A percentile compares a stretch with the other conserved stretches of the same genome.
Evolutionary conservation across 495 filamentous ascomycete genomes (phyloP).

Genomic region (Trichoderma asperelloides): DNA sequence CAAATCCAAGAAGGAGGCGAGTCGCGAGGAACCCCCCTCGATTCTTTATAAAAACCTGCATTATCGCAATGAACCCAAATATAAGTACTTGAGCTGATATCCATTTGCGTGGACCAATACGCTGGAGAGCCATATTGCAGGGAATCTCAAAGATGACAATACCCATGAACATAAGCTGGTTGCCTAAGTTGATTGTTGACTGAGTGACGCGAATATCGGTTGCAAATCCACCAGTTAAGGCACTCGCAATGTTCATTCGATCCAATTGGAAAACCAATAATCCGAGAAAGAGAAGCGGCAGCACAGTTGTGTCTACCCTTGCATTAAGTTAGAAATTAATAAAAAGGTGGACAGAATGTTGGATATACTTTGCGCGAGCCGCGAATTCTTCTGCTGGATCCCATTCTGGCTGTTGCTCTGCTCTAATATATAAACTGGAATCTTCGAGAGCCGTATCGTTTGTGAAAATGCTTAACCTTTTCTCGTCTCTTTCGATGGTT

Average conservation of each 20-base stretch:
- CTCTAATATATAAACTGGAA: not conserved
- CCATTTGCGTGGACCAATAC: conserved; percentile 42
- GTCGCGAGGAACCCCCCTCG: conserved; percentile 26
- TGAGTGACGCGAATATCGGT: conserved; percentile 37
- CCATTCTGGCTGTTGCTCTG: not conserved
- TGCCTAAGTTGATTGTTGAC: conserved; percentile 43
- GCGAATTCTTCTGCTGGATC: not conserved
- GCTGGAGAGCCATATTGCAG: conserved; percentile 41
- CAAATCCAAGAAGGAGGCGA: conserved; percentile 30
- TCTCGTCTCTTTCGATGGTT: not conserved
- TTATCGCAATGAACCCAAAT: conserved; percentile 40
- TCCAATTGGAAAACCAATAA: conserved; percentile 30
- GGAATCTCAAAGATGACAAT: conserved; percentile 46
- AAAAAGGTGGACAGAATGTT: not conserved
- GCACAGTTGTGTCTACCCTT: conserved; percentile 15
- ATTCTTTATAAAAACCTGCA: conserved; percentile 41
- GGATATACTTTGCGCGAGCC: conserved; percentile 11
- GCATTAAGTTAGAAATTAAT: not conserved
- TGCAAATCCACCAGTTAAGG: conserved; percentile 39
- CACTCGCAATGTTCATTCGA: conserved; percentile 41
- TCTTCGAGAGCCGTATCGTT: not conserved
- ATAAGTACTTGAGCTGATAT: conserved; percentile 40
- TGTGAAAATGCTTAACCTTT: not conserved
- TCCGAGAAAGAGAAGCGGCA: conserved; percentile 17
- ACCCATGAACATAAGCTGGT: conserved; percentile 40